These are phyloP conservation scores for Epichloe coenophiala DNA, from an alignment of 2,329 filamentous ascomycete genomes.

Conservation along the genomic window DNA sequence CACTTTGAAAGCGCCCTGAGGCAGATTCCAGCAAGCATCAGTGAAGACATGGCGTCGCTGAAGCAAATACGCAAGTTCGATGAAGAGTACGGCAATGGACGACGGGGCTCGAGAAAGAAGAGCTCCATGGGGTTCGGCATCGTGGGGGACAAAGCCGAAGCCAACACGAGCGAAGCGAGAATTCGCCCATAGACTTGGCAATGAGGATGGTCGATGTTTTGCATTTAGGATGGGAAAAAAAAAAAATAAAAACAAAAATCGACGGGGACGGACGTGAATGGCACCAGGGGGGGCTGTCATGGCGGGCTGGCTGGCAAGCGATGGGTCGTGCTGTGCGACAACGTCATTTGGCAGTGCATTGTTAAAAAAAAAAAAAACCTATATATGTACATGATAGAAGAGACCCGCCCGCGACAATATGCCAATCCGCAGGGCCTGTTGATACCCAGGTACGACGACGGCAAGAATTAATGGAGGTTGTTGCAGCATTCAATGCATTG, in stretches of 20 bases:
- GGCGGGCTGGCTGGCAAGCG: too few relatives aligned
- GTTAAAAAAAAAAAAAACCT: too few relatives aligned
- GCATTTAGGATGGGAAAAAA: too few relatives aligned
- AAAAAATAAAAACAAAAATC: rapidly evolving
- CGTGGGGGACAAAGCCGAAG: conserved; percentile 18
- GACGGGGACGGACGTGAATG: too few relatives aligned
- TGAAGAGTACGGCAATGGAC: conserved; percentile 80
- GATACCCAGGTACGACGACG: not conserved
- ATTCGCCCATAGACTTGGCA: conserved; percentile 19
- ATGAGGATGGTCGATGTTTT: too few relatives aligned
- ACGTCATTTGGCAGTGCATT: not conserved
- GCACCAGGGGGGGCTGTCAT: too few relatives aligned
- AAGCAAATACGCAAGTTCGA: conserved; percentile 88
- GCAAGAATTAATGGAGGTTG: not conserved
- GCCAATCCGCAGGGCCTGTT: not conserved
- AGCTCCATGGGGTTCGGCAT: conserved; percentile 45
- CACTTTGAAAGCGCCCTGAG: conserved; percentile 80
- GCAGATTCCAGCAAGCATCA: conserved; percentile 86
- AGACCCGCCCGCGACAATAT: not conserved
- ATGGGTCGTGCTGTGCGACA: not conserved
- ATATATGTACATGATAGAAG: not conserved
- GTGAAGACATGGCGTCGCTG: conserved; percentile 81
- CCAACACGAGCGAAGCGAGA: conserved; percentile 30
- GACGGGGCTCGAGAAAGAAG: conserved; percentile 44
- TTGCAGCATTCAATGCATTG: not conserved